Percentiles rank a stretch among this genome's conserved stretches.
These are phyloP conservation scores for Xylogone sp. DNA, from an alignment of 2,329 filamentous ascomycete species.

Conservation along the genomic window DNA sequence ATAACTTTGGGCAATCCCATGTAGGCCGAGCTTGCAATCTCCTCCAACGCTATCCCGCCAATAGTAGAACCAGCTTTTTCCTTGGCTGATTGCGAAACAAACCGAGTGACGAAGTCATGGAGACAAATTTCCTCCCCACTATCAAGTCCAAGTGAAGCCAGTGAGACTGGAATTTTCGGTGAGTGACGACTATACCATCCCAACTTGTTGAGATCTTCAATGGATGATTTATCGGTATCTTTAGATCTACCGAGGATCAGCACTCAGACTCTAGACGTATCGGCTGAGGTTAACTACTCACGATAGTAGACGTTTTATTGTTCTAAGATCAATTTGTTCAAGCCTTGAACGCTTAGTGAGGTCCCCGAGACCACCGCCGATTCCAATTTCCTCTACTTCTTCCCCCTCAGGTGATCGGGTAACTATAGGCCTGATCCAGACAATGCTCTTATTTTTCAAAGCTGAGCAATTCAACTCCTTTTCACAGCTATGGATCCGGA, in stretches of 20 bases:
- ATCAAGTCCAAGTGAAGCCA: conserved; percentile 17
- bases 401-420: conserved; percentile 55
- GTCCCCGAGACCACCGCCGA: conserved; percentile 77
- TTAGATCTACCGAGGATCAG: conserved; percentile 9
- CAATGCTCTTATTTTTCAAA: conserved; percentile 46
- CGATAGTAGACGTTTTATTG: conserved; percentile 50
- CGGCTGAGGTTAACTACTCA: conserved; percentile 30
- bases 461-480: conserved; percentile 59
- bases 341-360: conserved; percentile 65
- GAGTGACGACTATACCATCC: conserved; percentile 18
- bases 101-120: conserved; percentile 14
- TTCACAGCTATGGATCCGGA: conserved; percentile 83
- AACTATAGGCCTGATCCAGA: conserved; percentile 78
- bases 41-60: conserved; percentile 1
- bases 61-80: conserved; percentile 5
- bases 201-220: conserved; percentile 28
- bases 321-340: conserved; percentile 48
- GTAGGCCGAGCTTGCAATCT: background rate
- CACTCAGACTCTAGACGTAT: background rate
- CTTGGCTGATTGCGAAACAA: conserved; percentile 17
- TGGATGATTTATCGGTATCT: conserved; percentile 24
- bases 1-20: conserved; percentile 32
- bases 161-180: conserved; percentile 17
- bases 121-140: conserved; percentile 17
- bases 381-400: conserved; percentile 68